These are phyloP conservation scores for Lunularia cruciata DNA, from an alignment of 225 moss, liverwort and hornwort species.

Conservation along the genomic window DNA sequence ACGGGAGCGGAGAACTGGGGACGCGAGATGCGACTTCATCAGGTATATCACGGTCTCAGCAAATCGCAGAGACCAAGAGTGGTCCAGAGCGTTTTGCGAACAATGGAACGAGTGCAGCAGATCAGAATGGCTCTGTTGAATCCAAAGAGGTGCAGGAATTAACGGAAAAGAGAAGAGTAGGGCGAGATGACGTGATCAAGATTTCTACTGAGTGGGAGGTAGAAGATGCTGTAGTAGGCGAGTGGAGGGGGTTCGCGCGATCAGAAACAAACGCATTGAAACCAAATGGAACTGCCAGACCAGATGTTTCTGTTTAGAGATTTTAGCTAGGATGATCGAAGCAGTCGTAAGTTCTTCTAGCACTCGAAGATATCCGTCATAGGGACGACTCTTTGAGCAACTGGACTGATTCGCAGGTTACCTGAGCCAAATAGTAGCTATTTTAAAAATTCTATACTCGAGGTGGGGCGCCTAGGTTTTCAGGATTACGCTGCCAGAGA, in stretches of 20 bases:
- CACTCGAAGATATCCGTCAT: no score
- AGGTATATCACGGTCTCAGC: background rate
- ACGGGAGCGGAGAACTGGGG: background rate
- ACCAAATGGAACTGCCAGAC: constrained; percentile 1
- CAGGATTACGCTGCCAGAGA: no score
- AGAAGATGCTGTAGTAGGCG: constrained; percentile 7
- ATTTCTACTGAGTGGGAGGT: background rate
- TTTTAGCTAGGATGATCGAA: background rate
- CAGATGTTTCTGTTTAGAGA: constrained; percentile 5
- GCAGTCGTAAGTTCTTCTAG: no score
- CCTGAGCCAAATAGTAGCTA: no score
- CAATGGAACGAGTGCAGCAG: background rate
- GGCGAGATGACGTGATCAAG: background rate
- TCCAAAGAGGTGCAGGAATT: background rate
- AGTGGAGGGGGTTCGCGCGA: background rate
- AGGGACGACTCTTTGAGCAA: no score
- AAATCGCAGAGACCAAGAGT: background rate
- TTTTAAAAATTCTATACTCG: no score
- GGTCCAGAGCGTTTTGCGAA: background rate
- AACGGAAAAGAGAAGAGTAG: background rate
- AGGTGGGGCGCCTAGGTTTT: no score
- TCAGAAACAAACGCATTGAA: background rate
- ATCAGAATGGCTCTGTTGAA: background rate
- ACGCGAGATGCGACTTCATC: background rate
- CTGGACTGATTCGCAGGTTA: no score